Evolutionary conservation across 2,329 filamentous ascomycete genomes (phyloP).

Genomic region (Apiospora phragmitis): DNA sequence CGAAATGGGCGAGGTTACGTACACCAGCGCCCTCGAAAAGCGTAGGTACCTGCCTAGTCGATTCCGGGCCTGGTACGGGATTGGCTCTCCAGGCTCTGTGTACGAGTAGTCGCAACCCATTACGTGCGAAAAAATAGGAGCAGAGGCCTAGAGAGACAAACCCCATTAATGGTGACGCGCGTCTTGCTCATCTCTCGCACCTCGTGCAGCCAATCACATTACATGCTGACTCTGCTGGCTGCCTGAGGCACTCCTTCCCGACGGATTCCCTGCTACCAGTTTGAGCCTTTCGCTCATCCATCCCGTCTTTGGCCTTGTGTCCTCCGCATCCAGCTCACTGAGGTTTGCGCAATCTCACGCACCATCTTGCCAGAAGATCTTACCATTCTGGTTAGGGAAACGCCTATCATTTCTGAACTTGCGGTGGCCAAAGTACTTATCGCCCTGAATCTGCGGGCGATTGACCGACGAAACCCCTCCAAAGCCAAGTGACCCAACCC

Average conservation of each 20-base stretch:
- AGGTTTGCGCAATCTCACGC: constrained; percentile 7
- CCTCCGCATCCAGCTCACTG: constrained; percentile 2
- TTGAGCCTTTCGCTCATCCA: neutral
- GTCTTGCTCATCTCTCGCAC: constrained; percentile 1
- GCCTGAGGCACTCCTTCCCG: neutral
- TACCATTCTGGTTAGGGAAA: neutral
- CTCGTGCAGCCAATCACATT: neutral
- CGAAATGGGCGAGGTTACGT: constrained; percentile 12
- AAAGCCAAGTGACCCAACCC: neutral
- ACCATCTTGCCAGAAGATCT: constrained; percentile 7
- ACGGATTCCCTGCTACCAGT: neutral
- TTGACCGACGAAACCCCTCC: constrained; percentile 1
- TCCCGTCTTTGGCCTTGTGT: neutral
- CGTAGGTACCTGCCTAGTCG: neutral
- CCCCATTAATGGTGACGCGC: constrained; percentile 4
- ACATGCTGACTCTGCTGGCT: neutral
- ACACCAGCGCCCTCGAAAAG: constrained; percentile 6
- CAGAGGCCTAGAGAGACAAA: constrained; percentile 5
- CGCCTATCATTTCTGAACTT: neutral
- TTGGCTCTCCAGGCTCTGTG: constrained; percentile 6
- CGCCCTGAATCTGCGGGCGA: neutral
- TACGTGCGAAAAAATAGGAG: constrained; percentile 9
- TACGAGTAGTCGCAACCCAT: neutral
- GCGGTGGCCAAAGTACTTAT: neutral
- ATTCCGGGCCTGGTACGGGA: neutral